Percentiles rank a stretch among this genome's conserved stretches.
These are phyloP conservation scores for Phytopythium delawarense DNA, from an alignment of 352 stramenopile genomes.

Conservation along the genomic window DNA sequence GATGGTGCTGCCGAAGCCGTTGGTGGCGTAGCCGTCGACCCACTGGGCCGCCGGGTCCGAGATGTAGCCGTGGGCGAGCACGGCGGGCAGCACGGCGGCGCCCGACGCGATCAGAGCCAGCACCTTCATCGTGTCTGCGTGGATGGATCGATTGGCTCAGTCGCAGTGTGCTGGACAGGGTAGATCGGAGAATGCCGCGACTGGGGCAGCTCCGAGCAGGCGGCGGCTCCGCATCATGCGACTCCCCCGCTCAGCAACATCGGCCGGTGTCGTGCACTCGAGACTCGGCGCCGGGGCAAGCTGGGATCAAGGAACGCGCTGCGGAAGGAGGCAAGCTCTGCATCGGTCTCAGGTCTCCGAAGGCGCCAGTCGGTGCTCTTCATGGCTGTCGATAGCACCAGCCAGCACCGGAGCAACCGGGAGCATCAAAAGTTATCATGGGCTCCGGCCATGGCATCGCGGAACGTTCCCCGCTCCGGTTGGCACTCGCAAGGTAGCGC, in stretches of 20 bases:
- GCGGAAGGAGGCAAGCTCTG: too few species aligned
- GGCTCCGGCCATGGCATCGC: not conserved
- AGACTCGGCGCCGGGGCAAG: not conserved
- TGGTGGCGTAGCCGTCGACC: constrained; percentile 37
- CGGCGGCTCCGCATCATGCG: not conserved
- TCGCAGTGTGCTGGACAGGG: not conserved
- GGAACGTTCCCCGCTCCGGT: not conserved
- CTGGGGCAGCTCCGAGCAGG: not conserved
- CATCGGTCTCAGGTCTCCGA: not conserved
- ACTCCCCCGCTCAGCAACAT: not conserved
- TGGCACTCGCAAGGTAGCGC: not conserved
- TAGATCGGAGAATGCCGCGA: constrained; percentile 13
- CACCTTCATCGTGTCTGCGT: constrained; percentile 18
- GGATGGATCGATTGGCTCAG: not conserved
- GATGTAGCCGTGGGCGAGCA: constrained; percentile 32
- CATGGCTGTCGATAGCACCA: not conserved
- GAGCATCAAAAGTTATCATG: not conserved
- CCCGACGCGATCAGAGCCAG: constrained; percentile 10
- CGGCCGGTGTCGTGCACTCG: too few species aligned
- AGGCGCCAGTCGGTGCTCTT: not conserved
- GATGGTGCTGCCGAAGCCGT: constrained; percentile 39
- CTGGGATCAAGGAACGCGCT: not conserved
- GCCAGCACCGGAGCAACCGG: not conserved
- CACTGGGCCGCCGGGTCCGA: constrained; percentile 28
- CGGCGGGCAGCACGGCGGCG: constrained; percentile 10